Conservation (phyloP, 768 basidiomycete species). For the Holtermanniella nyarrowii region DNA sequence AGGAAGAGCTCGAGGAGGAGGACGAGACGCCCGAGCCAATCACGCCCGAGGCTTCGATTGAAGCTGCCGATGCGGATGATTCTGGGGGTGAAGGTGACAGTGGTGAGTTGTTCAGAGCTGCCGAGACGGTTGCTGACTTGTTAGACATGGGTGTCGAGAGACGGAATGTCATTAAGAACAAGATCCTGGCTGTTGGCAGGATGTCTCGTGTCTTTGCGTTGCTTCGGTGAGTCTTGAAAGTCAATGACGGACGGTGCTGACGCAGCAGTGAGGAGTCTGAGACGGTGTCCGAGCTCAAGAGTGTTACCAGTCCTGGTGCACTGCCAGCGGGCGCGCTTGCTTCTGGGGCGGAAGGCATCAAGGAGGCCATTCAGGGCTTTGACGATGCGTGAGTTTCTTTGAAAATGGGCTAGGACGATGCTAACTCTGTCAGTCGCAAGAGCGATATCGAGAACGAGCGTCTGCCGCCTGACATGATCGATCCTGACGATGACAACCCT, state of each 20-base stretch:
- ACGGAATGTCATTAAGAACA: slow-evolving; percentile 89
- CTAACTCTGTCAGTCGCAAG: slow-evolving; percentile 55
- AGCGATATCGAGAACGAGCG: slow-evolving; percentile 98
- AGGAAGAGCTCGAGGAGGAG: slow-evolving; percentile 88
- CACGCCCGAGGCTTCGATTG: slow-evolving; percentile 23
- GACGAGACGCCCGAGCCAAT: slow-evolving; percentile 46
- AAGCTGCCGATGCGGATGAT: neutral
- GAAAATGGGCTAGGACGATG: neutral
- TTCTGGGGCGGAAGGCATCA: slow-evolving; percentile 85
- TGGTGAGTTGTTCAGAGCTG: slow-evolving; percentile 31
- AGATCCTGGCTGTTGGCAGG: slow-evolving; percentile 92
- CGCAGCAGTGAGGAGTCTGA: slow-evolving; percentile 82
- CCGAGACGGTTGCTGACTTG: slow-evolving; percentile 40
- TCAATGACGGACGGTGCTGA: neutral
- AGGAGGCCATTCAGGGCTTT: slow-evolving; percentile 83
- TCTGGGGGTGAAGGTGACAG: slow-evolving; percentile 39
- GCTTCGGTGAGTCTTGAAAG: slow-evolving; percentile 56
- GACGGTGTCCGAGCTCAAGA: slow-evolving; percentile 92
- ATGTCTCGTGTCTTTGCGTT: slow-evolving; percentile 95
- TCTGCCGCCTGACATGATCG: slow-evolving; percentile 88
- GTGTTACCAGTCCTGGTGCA: slow-evolving; percentile 58
- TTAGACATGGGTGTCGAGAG: slow-evolving; percentile 49
- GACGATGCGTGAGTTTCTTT: slow-evolving; percentile 73
- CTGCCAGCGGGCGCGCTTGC: slow-evolving; percentile 76
- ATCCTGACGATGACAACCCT: slow-evolving; percentile 42